Evolutionary conservation across 139 green algal genomes (phyloP).

Genomic region (Chlorella sorokiniana): DNA sequence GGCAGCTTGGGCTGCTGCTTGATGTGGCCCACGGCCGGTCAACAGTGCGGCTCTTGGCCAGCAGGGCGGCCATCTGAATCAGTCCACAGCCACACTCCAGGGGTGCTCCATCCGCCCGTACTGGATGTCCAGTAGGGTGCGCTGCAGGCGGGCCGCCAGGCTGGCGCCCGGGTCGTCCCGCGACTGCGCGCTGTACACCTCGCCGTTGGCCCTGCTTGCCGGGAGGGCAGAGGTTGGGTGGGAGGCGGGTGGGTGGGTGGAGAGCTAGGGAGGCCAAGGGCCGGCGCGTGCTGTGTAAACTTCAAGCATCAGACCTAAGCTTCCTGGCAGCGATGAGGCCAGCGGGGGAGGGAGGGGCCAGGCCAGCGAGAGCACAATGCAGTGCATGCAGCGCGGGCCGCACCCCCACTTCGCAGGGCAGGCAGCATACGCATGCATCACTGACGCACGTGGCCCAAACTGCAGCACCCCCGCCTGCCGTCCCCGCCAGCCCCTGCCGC

Average conservation of each 20-base stretch:
- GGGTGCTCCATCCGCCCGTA: conserved; percentile 59
- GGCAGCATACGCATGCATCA: too few relatives aligned
- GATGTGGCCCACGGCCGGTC: background rate
- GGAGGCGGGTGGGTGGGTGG: background rate
- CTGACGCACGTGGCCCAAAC: background rate
- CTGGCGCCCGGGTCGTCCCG: background rate
- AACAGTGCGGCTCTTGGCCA: background rate
- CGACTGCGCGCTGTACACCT: conserved; percentile 12
- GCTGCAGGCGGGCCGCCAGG: conserved; percentile 42
- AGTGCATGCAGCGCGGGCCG: too few relatives aligned
- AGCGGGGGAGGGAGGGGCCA: too few relatives aligned
- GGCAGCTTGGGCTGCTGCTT: too few relatives aligned
- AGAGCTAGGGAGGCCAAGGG: background rate
- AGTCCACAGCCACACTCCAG: conserved; percentile 44
- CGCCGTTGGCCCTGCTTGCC: background rate
- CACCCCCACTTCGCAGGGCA: too few relatives aligned
- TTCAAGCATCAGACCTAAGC: too few relatives aligned
- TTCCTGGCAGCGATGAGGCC: background rate
- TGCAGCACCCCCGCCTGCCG: background rate
- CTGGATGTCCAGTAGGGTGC: conserved; percentile 64
- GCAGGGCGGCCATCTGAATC: background rate
- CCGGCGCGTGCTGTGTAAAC: too few relatives aligned
- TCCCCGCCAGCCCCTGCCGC: background rate
- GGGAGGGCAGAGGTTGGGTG: background rate
- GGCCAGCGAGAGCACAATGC: too few relatives aligned